Base-by-base conservation (phyloP, 768 basidiomycete species). In the Xanthoconium purpureum region DNA sequence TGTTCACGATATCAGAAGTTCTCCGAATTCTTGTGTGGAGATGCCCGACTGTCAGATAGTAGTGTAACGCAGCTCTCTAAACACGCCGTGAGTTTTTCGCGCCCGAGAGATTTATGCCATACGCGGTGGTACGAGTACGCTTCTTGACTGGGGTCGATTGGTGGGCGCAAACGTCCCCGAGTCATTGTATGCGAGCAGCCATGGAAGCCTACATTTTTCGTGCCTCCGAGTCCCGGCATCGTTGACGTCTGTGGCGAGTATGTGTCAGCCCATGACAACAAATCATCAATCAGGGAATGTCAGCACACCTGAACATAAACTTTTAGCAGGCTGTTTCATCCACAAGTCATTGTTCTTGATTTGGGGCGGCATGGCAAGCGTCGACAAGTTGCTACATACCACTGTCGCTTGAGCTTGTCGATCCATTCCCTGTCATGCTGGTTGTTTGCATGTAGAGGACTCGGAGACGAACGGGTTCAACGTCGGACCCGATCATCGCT, bases 81-180 rank as follows among this genome's bases (percentile, higher is more conserved):
- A 13, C 28, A 32, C 38, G 50, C 50, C 46, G 50, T 49, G 60
- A 56, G 24, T 30, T 39, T 36, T 50, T 52, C 37, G 37, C 32
- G 35, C 35, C 20, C 56, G 58, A 53, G 42, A 53, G 6, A 30
- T 45, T 33, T 53, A 44, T 24, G 36, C 36, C 29, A n/a, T 32
- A 42, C 20, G 39, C 12, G 28, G 24, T 4, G 33, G 35, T 17
- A 18, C 28, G 10, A 24, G 29, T 40, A 13, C 24, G 14, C n/a
- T 15, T n/a, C 15, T 14, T 32, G 37, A 29, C 38, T 13, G 15
- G 15, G 37, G 28, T 24, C 4, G 24, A 24, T 24, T 24, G 43
- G 14, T 15, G 28, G 40, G 20, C 28, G 12, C 30, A 9, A 18
- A 47, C 1, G 8, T 17, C 30, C 4, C 32, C 30, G 5, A 32